A percentile compares a stretch with the other conserved stretches of the same genome.
phyloP scores from a whole-genome alignment of 768 basidiomycete genomes.

The Crassisporium funariophilum region DNA sequence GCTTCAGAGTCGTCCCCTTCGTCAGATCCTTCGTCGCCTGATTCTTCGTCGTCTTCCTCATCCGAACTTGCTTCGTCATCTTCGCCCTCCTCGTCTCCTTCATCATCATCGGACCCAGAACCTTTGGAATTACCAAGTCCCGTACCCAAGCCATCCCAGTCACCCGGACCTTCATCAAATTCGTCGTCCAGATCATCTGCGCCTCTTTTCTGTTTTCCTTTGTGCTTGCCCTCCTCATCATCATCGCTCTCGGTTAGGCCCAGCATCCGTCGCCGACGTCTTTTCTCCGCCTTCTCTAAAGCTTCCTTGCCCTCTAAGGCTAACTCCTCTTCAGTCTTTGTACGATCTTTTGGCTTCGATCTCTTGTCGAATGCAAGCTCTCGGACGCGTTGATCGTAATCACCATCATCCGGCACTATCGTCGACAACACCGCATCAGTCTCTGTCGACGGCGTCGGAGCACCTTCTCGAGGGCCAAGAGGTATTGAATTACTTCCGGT shows the following conservation, averaged over 20 bases:
- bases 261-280: conserved; percentile 79
- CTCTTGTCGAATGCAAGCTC: conserved; percentile 93
- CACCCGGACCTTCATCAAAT: conserved; percentile 52
- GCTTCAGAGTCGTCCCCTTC: conserved; percentile 34
- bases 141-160: conserved; percentile 42
- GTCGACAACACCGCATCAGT: conserved; percentile 22
- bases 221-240: conserved; percentile 49
- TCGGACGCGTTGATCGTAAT: conserved; percentile 92
- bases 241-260: conserved; percentile 74
- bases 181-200: conserved; percentile 95
- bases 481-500: conserved; percentile 40
- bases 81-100: conserved; percentile 34
- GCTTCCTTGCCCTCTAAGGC: conserved; percentile 86
- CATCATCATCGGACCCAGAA: conserved; percentile 36
- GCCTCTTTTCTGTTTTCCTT: conserved; percentile 57
- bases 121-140: conserved; percentile 38
- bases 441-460: conserved; percentile 15
- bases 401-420: conserved; percentile 45
- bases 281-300: conserved; percentile 83
- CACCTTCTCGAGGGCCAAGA: conserved; percentile 25
- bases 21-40: conserved; percentile 43
- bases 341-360: conserved; percentile 91
- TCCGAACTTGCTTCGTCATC: conserved; percentile 15
- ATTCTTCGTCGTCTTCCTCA: conserved; percentile 36
- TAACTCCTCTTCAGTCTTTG: conserved; percentile 94